Base-by-base conservation (phyloP, 2,329 filamentous ascomycete species). In the Pyricularia grisea region DNA sequence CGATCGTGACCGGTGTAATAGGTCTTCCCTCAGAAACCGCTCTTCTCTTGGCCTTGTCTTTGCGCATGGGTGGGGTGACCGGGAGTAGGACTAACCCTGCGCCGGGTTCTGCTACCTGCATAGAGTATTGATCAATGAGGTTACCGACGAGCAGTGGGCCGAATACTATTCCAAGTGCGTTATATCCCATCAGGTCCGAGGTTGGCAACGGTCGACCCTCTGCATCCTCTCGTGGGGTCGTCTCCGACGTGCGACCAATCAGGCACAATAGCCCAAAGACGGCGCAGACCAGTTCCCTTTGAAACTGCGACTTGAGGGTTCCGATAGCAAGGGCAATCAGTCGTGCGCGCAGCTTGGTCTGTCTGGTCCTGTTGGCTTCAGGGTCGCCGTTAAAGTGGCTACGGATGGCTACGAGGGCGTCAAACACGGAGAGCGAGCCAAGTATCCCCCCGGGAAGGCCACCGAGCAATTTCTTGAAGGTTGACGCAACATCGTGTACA, bases 191-290 rank as follows among this genome's bases (percentile, higher is more conserved):
- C 65, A 88, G 73, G 70, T 89, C 87, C 9, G 81, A 79, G 2
- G 84, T 86, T 0, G 85, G 83, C 12, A 88, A 77, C 3, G 85
- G 83, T 55, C 80, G 78, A 5, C 85, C 84, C 12, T 79, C 77
- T 23, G 81, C 80, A 70, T 87, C 83, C 73, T 88, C 84, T 30
- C 83, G 79, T 4, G 82, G 81, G 0, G 82, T 77, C 42, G 79
- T 68, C 74, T 90, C 86, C 2, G 87, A 85, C 4, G 82, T 79
- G 30, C 85, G 80, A 2, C 87, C 88, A 69, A 91, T 82, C 55
- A 89, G 79, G 68, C 84, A 87, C 12, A 91, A 79, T 14, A 91
- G 79, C 0, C 88, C 89, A 74, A 91, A 88, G 0, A 91, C 87
- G 23, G 87, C 86, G 71, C 86, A 90, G 63, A 91, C 88, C 3